Evolutionary conservation across 129 eudicot genomes (phyloP), one percentile per base, ranked within the genome.

Genomic region (Flaveria trinervia): DNA sequence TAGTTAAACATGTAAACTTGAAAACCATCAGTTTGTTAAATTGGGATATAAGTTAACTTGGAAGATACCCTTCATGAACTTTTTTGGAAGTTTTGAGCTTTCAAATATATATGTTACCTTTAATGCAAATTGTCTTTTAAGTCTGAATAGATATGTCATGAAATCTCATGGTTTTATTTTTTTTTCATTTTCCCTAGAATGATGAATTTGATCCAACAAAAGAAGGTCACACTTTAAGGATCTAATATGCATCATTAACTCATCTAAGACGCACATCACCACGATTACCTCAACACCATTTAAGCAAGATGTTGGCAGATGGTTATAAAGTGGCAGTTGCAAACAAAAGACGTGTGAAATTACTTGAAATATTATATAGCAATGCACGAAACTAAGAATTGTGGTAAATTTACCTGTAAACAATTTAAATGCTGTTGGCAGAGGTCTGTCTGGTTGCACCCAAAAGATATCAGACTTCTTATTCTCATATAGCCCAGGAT

Each of bases 371-470:
- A 25, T 54, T 36, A 70, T 52, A 26, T 6, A 72, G 46, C 43
- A 49, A 17, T 17, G 67, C 23, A n/a, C 17, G 45, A 16, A 41
- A 70, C 17, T 16, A 33, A 54, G 60, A 10, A 65, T 46, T 18
- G 72, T 64, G 33, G 17, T 15, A 76, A 45, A 85, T 86, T 82
- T 72, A 93, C 98, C 98, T 7, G 98, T 93, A 77, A 93, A 93
- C 79, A 93, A 75, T 77, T 89, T 93, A 82, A 93, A 90, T 20
- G 97, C 82, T 14, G 92, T 85, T 41, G 98, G 97, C 82, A 93
- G 74, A 73, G 79, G 68, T 76, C 98, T 84, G 80, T 68, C 83
- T 16, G 92, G 96, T 39, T 74, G 64, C 75, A 90, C 98, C 91
- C 86, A 88, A 68, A 86, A 93, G 65, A 93, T 84, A 74, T 90